phyloP scores from a whole-genome alignment of 768 basidiomycete species.

The Phlegmacium glaucopus region DNA sequence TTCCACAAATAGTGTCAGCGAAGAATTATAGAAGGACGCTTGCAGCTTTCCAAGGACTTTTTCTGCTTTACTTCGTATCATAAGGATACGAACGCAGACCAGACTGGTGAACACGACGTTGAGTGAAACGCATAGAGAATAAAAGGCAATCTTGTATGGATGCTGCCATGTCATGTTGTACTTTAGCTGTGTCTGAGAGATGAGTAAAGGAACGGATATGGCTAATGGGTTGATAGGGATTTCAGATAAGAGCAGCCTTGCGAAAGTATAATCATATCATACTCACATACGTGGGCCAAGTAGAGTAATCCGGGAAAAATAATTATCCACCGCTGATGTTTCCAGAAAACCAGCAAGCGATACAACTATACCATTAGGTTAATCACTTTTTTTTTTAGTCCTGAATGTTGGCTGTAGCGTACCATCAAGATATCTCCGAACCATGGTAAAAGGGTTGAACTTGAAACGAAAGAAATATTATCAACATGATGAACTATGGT shows the following conservation, averaged over 20 bases:
- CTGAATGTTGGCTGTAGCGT: neutral
- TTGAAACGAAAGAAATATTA: slow-evolving; percentile 6
- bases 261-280: neutral
- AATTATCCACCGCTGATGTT: slow-evolving; percentile 25
- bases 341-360: slow-evolving; percentile 34
- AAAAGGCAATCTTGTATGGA: slow-evolving; percentile 22
- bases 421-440: slow-evolving; percentile 36
- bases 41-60: slow-evolving; percentile 31
- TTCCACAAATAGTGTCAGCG: slow-evolving; percentile 34
- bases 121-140: slow-evolving; percentile 26
- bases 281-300: slow-evolving; percentile 31
- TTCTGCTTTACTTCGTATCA: slow-evolving; percentile 30
- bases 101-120: slow-evolving; percentile 27
- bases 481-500: neutral
- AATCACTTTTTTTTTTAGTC: neutral
- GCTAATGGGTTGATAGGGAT: slow-evolving; percentile 16
- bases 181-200: slow-evolving; percentile 19
- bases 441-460: slow-evolving; percentile 30
- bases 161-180: slow-evolving; percentile 1
- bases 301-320: slow-evolving; percentile 26
- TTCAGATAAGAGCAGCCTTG: neutral
- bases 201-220: slow-evolving; percentile 31
- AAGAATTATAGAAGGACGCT: slow-evolving; percentile 35
- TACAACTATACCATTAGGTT: slow-evolving; percentile 22
- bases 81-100: slow-evolving; percentile 28